phyloP scores from a whole-genome alignment of 1,139 yeast genomes.

The Casaregolazyma lundiana region DNA sequence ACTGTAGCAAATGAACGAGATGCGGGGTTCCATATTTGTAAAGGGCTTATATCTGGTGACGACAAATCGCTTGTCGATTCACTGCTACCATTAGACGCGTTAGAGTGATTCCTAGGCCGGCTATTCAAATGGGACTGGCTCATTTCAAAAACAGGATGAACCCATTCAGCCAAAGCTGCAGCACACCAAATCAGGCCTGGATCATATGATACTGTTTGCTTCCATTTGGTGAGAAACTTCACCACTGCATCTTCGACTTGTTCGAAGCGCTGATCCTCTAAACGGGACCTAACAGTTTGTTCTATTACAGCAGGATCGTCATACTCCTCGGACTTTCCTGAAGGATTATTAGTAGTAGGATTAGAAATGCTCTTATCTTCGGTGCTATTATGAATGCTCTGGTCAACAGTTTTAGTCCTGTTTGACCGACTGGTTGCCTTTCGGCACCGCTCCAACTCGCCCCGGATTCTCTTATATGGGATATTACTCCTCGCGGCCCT shows the following conservation, averaged over 20 bases:
- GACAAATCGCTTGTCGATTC: conserved; percentile 3
- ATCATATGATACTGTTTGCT: conserved; percentile 70
- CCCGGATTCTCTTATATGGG: conserved; percentile 30
- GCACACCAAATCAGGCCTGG: conserved; percentile 86
- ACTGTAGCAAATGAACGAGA: conserved; percentile 31
- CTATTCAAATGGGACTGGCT: conserved; percentile 7
- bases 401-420: not conserved
- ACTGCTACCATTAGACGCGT: conserved; percentile 1
- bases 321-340: conserved; percentile 1
- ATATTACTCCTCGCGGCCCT: conserved; percentile 13
- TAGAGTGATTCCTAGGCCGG: not conserved
- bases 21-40: conserved; percentile 17
- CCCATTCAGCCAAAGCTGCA: conserved; percentile 83
- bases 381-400: conserved; percentile 3
- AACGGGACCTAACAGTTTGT: conserved; percentile 2
- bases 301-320: not conserved
- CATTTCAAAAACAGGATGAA: conserved; percentile 50
- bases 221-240: conserved; percentile 73
- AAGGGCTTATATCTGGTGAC: conserved; percentile 16
- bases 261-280: conserved; percentile 34
- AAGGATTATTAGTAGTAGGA: conserved; percentile 10
- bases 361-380: conserved; percentile 10
- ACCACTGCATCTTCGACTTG: conserved; percentile 57
- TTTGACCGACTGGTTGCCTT: conserved; percentile 15
- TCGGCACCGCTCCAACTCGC: conserved; percentile 32